Base-by-base conservation (phyloP, 768 basidiomycete genomes). In the Boletus vermiculosoides region DNA sequence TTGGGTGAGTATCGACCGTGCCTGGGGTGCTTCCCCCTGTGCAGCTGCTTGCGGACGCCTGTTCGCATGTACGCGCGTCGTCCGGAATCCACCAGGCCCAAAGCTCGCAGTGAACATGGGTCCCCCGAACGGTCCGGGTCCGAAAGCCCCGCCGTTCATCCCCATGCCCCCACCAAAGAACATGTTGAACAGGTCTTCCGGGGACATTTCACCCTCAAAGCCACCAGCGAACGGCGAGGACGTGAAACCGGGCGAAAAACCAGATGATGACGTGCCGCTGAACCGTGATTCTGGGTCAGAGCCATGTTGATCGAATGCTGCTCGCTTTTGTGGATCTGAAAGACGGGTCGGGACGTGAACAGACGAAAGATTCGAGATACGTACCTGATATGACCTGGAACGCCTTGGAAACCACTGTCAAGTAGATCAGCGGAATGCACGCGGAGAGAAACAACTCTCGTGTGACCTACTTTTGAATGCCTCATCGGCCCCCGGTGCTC, bases 131-230 rank as follows among this genome's bases (percentile, higher is more conserved):
- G 84, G 83, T 2, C 83, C 80, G 12, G 81, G 78, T n/a, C 85
- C 83, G 59, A 81, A 82, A 54, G 71, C 76, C n/a, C 75, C 80
- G 30, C 77, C 78, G 20, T 72, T 72, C 67, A 67, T 63, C 15
- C 65, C 66, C 55, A 78, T 80, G 1, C 81, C 80, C 20, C 80
- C 83, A 23, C 93, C 93, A 71, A 98, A 98, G 83, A 98, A 97
- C 90, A 96, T 94, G 69, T 98, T 96, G 78, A 98, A 98, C 54
- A 98, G 70, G 56, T 98, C 96, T 74, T 98, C 96, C 6, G 96
- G 94, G 55, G 90, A 94, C 63, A 98, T 77, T 74, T 98, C 95
- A 53, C 84, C 85, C 13, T 91, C 89, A 65, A 88, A 91, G 2
- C 80, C 74, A 36, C 76, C 73, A 13, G 76, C 77, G 56, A 86